Evolutionary conservation across 305 asterid genomes (phyloP).

Genomic region (Plantago rigida): DNA sequence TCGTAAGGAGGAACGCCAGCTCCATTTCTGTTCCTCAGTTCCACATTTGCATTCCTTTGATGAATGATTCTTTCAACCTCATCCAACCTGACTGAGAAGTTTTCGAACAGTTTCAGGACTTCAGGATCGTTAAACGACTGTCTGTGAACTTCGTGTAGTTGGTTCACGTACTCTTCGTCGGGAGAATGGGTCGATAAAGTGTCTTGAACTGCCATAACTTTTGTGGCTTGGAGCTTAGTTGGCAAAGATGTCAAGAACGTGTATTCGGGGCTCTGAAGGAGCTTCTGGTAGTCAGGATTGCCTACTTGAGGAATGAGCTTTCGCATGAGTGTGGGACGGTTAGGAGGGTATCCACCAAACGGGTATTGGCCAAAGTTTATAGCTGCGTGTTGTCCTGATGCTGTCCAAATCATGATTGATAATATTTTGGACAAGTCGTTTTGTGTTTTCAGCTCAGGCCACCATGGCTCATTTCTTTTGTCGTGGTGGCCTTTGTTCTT

Average conservation of each 20-base stretch:
- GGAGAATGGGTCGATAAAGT: conserved; percentile 69
- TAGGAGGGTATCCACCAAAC: conserved; percentile 64
- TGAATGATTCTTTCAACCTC: conserved; percentile 56
- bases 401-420: conserved; percentile 62
- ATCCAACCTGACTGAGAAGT: conserved; percentile 43
- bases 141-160: conserved; percentile 53
- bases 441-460: conserved; percentile 58
- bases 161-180: conserved; percentile 66
- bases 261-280: conserved; percentile 51
- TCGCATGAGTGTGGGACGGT: conserved; percentile 68
- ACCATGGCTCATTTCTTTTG: conserved; percentile 67
- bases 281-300: conserved; percentile 45
- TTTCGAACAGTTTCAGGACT: conserved; percentile 42
- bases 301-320: conserved; percentile 47
- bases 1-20: conserved; percentile 80
- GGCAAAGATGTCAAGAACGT: conserved; percentile 76
- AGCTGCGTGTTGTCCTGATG: conserved; percentile 80
- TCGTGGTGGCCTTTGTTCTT: conserved; percentile 56
- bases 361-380: conserved; percentile 81
- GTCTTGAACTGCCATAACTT: conserved; percentile 77
- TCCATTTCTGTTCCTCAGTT: conserved; percentile 53
- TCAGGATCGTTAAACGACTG: conserved; percentile 45
- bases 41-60: conserved; percentile 41
- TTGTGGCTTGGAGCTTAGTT: conserved; percentile 73
- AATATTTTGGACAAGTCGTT: conserved; percentile 53